Percentiles rank a stretch among this genome's conserved stretches.
Evolutionary conservation across 225 moss, liverwort and hornwort species (phyloP).

Genomic region (Marchantia polymorpha): DNA sequence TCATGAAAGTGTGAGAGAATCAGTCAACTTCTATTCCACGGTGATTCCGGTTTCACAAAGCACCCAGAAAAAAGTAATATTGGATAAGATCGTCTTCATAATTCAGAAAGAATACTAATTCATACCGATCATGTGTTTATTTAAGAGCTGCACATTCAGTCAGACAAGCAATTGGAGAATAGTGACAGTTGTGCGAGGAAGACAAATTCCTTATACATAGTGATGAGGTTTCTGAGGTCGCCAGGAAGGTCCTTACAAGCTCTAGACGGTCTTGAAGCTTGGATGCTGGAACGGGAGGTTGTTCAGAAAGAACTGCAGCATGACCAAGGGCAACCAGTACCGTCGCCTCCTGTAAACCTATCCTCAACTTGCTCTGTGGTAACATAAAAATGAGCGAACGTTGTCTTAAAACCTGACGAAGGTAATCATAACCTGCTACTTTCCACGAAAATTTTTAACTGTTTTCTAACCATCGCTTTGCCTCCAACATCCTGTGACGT

Average conservation of each 20-base stretch:
- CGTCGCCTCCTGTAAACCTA: slow-evolving; percentile 89
- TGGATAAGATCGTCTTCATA: neutral
- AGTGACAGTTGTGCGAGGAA: neutral
- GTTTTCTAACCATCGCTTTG: neutral
- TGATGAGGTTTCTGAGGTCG: neutral
- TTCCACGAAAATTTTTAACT: neutral
- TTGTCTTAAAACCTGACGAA: neutral
- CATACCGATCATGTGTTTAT: neutral
- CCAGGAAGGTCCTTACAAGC: slow-evolving; percentile 47
- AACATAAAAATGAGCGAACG: neutral
- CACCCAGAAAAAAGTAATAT: neutral
- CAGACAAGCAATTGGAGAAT: neutral
- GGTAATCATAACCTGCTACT: neutral
- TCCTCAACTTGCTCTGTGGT: slow-evolving; percentile 82
- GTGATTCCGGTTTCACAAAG: neutral
- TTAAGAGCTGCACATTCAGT: neutral
- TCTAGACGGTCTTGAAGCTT: slow-evolving; percentile 73
- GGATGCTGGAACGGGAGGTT: slow-evolving; percentile 71
- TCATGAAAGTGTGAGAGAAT: slow-evolving; percentile 14
- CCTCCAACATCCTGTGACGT: neutral
- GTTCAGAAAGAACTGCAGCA: slow-evolving; percentile 78
- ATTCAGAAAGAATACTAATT: neutral
- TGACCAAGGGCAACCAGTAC: slow-evolving; percentile 83
- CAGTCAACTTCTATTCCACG: slow-evolving; percentile 2
- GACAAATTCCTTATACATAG: neutral